Evolutionary conservation across 495 filamentous ascomycete genomes (phyloP), one percentile per base, ranked within the genome.

Genomic region (Aspergillus biplanus): DNA sequence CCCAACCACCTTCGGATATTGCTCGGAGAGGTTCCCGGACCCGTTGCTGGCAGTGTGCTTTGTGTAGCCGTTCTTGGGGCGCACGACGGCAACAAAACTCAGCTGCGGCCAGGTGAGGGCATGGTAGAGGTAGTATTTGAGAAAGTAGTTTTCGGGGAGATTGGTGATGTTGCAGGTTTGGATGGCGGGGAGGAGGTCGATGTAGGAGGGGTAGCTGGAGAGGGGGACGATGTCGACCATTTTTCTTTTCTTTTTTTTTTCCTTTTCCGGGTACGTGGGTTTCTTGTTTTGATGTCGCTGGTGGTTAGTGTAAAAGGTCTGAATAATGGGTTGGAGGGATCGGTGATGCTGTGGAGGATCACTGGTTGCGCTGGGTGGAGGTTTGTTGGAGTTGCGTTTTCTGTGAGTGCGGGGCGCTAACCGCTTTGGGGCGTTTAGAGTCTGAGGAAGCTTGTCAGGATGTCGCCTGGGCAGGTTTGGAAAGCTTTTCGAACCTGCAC

Each of bases 51-150:
- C 49, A 8, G 65, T 49, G 13, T 60, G 62, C 15, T 65, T 49
- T 31, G 67, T 64, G 63, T 80, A 89, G 46, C 80, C 58, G 80
- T 83, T 76, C 87, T 83, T 83, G 12, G 92, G 90, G 15, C 92
- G 87, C 75, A 98, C 93, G 69, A 99, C 94, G 58, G 95, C 95
- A 34, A 99, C 95, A 77, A 92, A 98, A 69, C 89, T 93, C 55
- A 98, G 87, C 74, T 97, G 94, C 8, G 95, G 95, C 95, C 95
- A 99, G 56, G 92, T 95, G 58, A 97, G 86, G 7, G 95, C 95
- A 78, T 99, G 95, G 86, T 99, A 99, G 69, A 99, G 90, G 85
- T 99, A 99, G 85, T 99, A 99, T 86, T 99, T 99, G 79, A 96
- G 87, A 78, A 97, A 98, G 85, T 99, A 99, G 83, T 99, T 99